A percentile compares a stretch with the other conserved stretches of the same genome.
phyloP scores from a whole-genome alignment of 2,329 filamentous ascomycete species.

The Calcarisporium arbuscula region DNA sequence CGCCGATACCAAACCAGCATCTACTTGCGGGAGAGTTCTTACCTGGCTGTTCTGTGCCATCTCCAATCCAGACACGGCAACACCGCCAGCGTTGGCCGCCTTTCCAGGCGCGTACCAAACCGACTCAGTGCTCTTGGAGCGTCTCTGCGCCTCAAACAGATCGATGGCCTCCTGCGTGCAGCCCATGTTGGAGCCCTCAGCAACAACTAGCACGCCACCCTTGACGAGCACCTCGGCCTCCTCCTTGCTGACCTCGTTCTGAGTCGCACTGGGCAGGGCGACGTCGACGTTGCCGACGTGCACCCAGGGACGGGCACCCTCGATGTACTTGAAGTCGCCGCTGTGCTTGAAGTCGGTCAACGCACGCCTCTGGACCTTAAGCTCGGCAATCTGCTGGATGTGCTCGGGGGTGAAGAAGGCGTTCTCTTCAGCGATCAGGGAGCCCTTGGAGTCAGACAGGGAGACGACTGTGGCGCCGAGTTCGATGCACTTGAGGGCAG shows the following conservation, averaged over 20 bases:
- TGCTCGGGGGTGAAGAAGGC: slow-evolving; percentile 72
- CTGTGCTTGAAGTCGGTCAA: slow-evolving; percentile 64
- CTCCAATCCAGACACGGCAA: slow-evolving; percentile 93
- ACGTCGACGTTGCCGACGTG: slow-evolving; percentile 87
- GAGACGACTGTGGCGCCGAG: slow-evolving; percentile 90
- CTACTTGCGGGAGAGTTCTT: slow-evolving; percentile 5
- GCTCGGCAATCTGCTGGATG: slow-evolving; percentile 67
- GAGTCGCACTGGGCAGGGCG: slow-evolving; percentile 86
- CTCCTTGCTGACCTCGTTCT: slow-evolving; percentile 93
- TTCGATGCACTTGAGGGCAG: slow-evolving; percentile 92
- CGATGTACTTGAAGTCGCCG: slow-evolving; percentile 76
- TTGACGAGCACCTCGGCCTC: slow-evolving; percentile 79
- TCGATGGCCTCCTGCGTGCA: slow-evolving; percentile 95
- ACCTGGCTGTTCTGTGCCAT: slow-evolving; percentile 91
- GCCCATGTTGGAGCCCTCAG: slow-evolving; percentile 98
- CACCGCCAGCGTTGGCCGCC: slow-evolving; percentile 95
- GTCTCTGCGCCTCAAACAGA: slow-evolving; percentile 75
- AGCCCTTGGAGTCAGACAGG: slow-evolving; percentile 85
- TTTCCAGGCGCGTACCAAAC: slow-evolving; percentile 98
- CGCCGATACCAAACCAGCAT: not conserved
- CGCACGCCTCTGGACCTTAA: slow-evolving; percentile 83
- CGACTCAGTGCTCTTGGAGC: slow-evolving; percentile 58
- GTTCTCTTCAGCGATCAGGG: slow-evolving; percentile 67
- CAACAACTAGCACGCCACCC: slow-evolving; percentile 75
- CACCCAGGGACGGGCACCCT: slow-evolving; percentile 82